Base-by-base conservation (phyloP, 169 alveolate genomes). In the Theileria annulata region DNA sequence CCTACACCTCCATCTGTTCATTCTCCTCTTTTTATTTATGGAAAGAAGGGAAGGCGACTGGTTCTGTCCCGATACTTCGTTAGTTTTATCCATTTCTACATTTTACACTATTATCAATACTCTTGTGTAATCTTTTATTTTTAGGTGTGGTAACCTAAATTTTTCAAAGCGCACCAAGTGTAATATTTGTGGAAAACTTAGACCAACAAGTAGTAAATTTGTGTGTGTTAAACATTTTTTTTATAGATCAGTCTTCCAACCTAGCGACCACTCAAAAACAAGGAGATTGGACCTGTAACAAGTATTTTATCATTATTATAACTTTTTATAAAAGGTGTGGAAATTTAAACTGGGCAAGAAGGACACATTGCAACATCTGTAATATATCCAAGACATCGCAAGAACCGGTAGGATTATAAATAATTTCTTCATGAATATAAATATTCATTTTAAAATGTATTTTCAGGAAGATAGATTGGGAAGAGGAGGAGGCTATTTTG, bases 331-430 rank as follows among this genome's bases (percentile, higher is more conserved):
- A n/a, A 35, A 86, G 92, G 59, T 93, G 96, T 69, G 95, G 95
- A 15, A 93, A 93, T 60, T 85, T 92, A 27, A 93, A 93, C 80
- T 93, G 96, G 96, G 94, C 96, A 28, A 66, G 93, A 64, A 70
- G 96, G 47, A 85, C 77, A 19, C 90, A 86, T 35, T 93, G 96
- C 74, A 93, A 93, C 71, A 90, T 93, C 64, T 93, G 96, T 77
- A 82, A 80, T 69, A 92, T 90, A 8, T 64, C 17, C 0, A 79
- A 23, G 28, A 35, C 80, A 51, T 19, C 27, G 15, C 62, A 12
- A 47, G 31, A 37, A 23, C 37, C 27, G 2, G 66, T 48, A 58
- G 4, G 77, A 47, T 64, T 54, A 8, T 31, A 75, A 70, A 54
- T 75, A 63, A n/a, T 37, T 63, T 15, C 10, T 21, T 5, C 63